A percentile compares a stretch with the other conserved stretches of the same genome.
Conservation (phyloP, 768 basidiomycete species). For the Candolleomyces eurysporus region DNA sequence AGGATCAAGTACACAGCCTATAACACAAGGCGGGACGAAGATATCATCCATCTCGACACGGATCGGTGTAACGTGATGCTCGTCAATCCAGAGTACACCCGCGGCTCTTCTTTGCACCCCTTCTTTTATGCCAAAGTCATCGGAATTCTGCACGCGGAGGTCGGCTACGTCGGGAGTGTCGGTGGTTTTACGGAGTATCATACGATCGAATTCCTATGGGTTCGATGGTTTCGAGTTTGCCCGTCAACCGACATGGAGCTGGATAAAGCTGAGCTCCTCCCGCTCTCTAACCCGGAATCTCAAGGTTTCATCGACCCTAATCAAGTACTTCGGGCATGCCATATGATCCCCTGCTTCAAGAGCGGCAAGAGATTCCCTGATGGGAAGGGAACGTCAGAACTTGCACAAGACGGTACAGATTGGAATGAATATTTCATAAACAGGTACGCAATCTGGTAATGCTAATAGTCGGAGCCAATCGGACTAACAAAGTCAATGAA, state of each 20-base stretch:
- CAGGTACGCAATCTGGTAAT: not conserved
- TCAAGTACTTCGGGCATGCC: not conserved
- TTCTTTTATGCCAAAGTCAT: not conserved
- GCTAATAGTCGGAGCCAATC: not conserved
- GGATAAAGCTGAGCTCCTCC: not conserved
- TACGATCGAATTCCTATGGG: not conserved
- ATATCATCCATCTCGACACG: not conserved
- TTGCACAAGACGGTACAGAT: not conserved
- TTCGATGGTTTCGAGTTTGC: not conserved
- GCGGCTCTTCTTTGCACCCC: not conserved
- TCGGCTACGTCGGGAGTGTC: not conserved
- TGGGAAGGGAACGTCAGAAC: not conserved
- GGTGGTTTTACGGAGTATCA: too few relatives aligned
- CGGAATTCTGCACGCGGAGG: not conserved
- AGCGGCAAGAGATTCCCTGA: not conserved
- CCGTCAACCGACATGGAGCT: not conserved
- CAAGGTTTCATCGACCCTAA: not conserved
- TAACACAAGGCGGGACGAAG: not conserved
- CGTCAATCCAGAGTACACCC: not conserved
- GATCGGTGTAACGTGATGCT: not conserved
- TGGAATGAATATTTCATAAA: not conserved
- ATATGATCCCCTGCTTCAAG: not conserved
- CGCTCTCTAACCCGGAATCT: not conserved
- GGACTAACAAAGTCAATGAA: not conserved
- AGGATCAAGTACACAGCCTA: not conserved